A percentile compares a stretch with the other conserved stretches of the same genome.
phyloP scores from a whole-genome alignment of 805 yeast species.

The Torulaspora microellipsoides region DNA sequence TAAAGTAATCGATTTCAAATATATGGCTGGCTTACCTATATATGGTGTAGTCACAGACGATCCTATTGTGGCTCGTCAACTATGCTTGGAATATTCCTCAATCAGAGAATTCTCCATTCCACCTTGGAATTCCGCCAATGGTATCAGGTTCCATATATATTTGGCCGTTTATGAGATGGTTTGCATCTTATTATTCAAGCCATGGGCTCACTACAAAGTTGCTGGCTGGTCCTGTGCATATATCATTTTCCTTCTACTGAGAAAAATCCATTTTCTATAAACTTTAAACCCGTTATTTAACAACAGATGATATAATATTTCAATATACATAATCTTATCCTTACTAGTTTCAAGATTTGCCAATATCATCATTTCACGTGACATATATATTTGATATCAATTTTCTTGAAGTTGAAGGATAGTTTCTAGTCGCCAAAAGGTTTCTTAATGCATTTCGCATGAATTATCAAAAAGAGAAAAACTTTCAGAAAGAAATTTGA shows the following conservation, averaged over 20 bases:
- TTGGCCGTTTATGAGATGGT: conserved; percentile 19
- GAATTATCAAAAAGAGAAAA: no score
- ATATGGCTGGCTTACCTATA: conserved; percentile 28
- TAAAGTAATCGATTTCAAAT: conserved; percentile 29
- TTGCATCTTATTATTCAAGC: conserved; percentile 18
- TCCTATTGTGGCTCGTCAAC: conserved; percentile 22
- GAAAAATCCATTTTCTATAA: conserved; percentile 17
- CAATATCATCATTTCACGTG: no score
- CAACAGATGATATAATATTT: not conserved
- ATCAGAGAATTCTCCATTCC: conserved; percentile 17
- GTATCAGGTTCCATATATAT: conserved; percentile 24
- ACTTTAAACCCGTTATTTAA: not conserved
- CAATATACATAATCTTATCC: not conserved
- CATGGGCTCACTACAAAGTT: conserved; percentile 26
- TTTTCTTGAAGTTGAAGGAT: no score
- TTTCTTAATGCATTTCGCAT: no score
- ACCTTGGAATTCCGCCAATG: conserved; percentile 17
- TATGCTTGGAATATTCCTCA: conserved; percentile 9
- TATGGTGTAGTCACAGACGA: conserved; percentile 33
- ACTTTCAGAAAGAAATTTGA: no score
- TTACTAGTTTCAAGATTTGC: no score
- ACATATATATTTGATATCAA: no score
- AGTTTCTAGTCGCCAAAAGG: no score
- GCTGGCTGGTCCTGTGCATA: conserved; percentile 24
- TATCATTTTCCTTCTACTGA: conserved; percentile 18